phyloP scores from a whole-genome alignment of 1,139 yeast genomes.

The Kodamaea arcana region DNA sequence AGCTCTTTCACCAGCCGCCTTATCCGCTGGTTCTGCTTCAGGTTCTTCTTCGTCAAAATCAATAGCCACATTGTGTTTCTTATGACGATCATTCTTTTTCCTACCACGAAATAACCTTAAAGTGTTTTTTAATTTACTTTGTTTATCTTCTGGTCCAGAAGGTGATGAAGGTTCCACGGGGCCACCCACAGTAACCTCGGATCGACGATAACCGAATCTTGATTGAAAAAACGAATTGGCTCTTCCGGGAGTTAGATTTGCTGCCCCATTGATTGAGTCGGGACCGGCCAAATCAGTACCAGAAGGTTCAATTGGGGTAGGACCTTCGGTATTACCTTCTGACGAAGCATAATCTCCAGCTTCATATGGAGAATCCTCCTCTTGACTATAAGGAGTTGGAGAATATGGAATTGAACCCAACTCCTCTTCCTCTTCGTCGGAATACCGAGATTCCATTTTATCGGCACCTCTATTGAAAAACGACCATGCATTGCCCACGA shows the following conservation, averaged over 20 bases:
- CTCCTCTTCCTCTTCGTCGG: slow-evolving; percentile 24
- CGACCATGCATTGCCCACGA: slow-evolving; percentile 27
- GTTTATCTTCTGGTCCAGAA: slow-evolving; percentile 9
- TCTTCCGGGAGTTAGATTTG: slow-evolving; percentile 3
- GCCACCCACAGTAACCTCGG: slow-evolving; percentile 1
- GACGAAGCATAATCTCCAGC: neutral
- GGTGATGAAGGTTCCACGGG: neutral
- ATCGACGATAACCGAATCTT: slow-evolving; percentile 11
- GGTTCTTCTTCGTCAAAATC: slow-evolving; percentile 15
- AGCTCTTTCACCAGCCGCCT: slow-evolving; percentile 48
- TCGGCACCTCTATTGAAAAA: slow-evolving; percentile 23
- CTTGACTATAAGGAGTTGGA: slow-evolving; percentile 3
- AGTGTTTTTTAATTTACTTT: slow-evolving; percentile 18
- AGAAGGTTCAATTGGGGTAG: neutral
- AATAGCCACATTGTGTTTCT: slow-evolving; percentile 18
- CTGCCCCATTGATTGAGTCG: neutral
- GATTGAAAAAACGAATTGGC: slow-evolving; percentile 12
- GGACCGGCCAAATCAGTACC: neutral
- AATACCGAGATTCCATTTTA: slow-evolving; percentile 24
- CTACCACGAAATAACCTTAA: slow-evolving; percentile 28
- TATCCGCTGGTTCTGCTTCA: slow-evolving; percentile 21
- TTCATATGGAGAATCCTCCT: neutral
- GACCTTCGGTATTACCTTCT: neutral
- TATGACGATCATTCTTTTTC: slow-evolving; percentile 19
- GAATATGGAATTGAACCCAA: slow-evolving; percentile 11